phyloP scores from a whole-genome alignment of 83 land plant species.

The Diphasiastrum complanatum region DNA sequence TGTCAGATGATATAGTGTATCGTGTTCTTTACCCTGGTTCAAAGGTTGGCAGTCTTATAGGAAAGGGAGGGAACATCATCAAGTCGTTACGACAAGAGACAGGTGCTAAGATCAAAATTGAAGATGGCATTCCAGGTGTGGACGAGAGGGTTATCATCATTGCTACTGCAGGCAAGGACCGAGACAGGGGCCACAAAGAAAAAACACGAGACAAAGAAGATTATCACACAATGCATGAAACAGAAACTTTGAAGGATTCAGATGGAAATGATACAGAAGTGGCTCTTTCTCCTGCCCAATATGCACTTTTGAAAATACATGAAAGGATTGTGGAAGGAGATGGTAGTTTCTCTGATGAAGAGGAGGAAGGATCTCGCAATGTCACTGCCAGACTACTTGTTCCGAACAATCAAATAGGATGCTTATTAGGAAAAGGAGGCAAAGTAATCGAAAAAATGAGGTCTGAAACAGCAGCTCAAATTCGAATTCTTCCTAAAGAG shows the following conservation, averaged over 20 bases:
- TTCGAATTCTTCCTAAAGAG: constrained; percentile 43
- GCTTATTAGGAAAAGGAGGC: constrained; percentile 49
- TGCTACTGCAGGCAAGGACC: constrained; percentile 22
- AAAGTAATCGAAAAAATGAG: constrained; percentile 57
- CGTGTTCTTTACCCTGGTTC: constrained; percentile 71
- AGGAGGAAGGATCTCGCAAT: constrained; percentile 35
- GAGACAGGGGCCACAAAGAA: background rate
- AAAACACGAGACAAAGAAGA: background rate
- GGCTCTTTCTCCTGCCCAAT: constrained; percentile 64
- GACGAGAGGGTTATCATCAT: constrained; percentile 74
- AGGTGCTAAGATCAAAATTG: constrained; percentile 76
- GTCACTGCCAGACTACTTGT: constrained; percentile 37
- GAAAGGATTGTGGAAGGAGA: constrained; percentile 43
- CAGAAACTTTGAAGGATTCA: background rate
- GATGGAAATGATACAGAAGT: constrained; percentile 6
- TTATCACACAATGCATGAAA: background rate
- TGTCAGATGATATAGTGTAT: constrained; percentile 29
- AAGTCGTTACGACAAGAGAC: constrained; percentile 63
- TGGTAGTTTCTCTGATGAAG: constrained; percentile 27
- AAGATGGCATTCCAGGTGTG: constrained; percentile 57
- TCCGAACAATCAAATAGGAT: constrained; percentile 49
- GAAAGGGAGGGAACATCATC: constrained; percentile 70
- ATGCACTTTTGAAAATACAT: constrained; percentile 71
- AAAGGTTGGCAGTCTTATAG: constrained; percentile 67
- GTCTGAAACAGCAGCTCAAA: constrained; percentile 41